Evolutionary conservation across 768 basidiomycete species (phyloP), one percentile per base, ranked within the genome.

Genomic region (Kondoa subrosea): DNA sequence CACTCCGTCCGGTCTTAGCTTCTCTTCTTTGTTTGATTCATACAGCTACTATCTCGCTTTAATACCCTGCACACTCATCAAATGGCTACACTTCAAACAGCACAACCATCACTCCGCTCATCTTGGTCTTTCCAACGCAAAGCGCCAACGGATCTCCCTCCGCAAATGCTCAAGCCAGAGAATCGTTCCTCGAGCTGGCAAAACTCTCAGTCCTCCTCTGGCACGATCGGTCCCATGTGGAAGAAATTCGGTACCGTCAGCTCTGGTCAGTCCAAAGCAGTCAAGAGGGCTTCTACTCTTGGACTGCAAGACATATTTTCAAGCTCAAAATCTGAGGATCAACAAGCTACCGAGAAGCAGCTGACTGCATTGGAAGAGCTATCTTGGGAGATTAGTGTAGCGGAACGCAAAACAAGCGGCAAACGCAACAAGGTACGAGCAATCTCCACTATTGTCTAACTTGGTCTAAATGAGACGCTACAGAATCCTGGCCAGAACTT

Each of bases 331-430:
- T 8, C 8, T 8, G 40, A 21, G 12, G 40, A 50, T 21, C 21
- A 8, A 50, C 40, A 50, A 50, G 40, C 40, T 8, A 21, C 21
- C 40, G 40, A 50, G 21, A 50, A 50, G 40, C 40, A 50, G 40
- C 40, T 50, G 21, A 8, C 8, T 50, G 21, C 21, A 21, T 21
- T 50, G 8, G 40, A 50, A 50, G 40, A 50, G 40, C 40, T 8
- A 50, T 8, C 40, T 8, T 63, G 61, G 61, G 61, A 63, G 61
- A 33, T 63, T 12, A 63, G 61, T 32, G 61, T 63, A 16, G 61
- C 26, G 2, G 61, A 63, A 33, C 16, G 61, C 3, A 3, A 32
- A 8, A 3, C 16, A 31, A 27, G 29, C 16, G 61, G 61, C n/a
- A 63, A 63, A 32, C 16, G 61, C 17, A 63, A 27, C 61, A 63